Base-by-base conservation (phyloP, 352 stramenopile species). In the Pythium aristosporum region DNA sequence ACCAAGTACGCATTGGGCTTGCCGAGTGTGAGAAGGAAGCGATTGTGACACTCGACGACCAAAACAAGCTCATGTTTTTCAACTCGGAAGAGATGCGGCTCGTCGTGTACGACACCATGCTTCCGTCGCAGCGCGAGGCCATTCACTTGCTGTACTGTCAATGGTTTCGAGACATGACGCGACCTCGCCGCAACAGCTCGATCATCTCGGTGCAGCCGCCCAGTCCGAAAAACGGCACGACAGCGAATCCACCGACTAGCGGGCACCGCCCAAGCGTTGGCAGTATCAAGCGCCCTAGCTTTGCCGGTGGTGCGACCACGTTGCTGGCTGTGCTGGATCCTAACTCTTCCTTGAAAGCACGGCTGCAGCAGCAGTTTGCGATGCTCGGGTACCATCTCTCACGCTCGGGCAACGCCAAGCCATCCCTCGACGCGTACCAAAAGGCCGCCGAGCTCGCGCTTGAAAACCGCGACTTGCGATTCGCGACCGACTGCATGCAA, bases 401-500 rank as follows among this genome's bases (percentile, higher is more conserved):
- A 3, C 81, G 81, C 15, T 80, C 78, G 0, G 69, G 75, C n/a
- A 80, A 82, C 20, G 58, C 77, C 7, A 85, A 84, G 47, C 58
- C 72, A 0, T 79, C 83, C 0, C 46, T 92, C 11, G 80, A 91
- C 32, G 74, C 79, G 0, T 91, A 89, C 61, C 71, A 87, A 41
- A 74, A 85, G 21, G 79, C 79, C 2, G 78, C 75, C 0, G 83
- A 91, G 41, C 68, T 81, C 9, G 81, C 78, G 4, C 75, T 89
- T 16, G 77, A 85, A 2, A 73, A 68, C 23, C 77, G 76, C 46
- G 83, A 89, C 54, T 60, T 89, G 16, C 75, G 76, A 1, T 92
- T 91, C 53, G 83, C 79, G 2, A 77, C 83, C 25, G 81, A 87
- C 39, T 92, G 83, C 67, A 84, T 92, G 73, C 81, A 86, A 50